Conservation (phyloP, 208 protist species). For the Novymonas esmeraldas region DNA sequence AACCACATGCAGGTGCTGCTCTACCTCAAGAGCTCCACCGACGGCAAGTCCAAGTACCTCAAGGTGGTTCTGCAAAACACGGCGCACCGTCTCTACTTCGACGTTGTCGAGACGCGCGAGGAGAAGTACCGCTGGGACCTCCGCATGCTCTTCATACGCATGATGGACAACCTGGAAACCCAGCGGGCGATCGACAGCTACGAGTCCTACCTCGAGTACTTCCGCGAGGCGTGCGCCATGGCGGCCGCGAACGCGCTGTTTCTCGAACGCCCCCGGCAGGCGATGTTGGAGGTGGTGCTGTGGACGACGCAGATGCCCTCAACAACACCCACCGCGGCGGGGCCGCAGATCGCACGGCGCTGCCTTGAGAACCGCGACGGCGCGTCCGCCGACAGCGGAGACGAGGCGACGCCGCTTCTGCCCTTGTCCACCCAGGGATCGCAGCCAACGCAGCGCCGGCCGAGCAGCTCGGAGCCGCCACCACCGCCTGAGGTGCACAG, state of each 20-base stretch:
- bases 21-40: slow-evolving; percentile 52
- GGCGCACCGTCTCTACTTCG: slow-evolving; percentile 60
- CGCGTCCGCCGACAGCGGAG: background rate
- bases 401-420: background rate
- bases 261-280: slow-evolving; percentile 42
- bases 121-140: slow-evolving; percentile 74
- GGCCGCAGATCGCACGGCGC: background rate
- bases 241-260: slow-evolving; percentile 39
- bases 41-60: slow-evolving; percentile 57
- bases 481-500: background rate
- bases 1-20: slow-evolving; percentile 74
- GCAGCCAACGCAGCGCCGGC: background rate
- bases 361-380: slow-evolving; percentile 12
- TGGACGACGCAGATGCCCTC: slow-evolving; percentile 9
- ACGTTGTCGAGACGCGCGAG: slow-evolving; percentile 51
- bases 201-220: slow-evolving; percentile 50
- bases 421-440: background rate
- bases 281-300: slow-evolving; percentile 40
- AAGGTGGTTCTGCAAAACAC: slow-evolving; percentile 69
- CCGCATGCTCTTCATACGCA: slow-evolving; percentile 65
- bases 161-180: slow-evolving; percentile 75
- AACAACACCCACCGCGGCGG: background rate
- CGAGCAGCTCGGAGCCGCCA: background rate
- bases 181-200: slow-evolving; percentile 66
- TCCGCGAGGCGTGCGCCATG: slow-evolving; percentile 47